Percentiles rank a stretch among this genome's conserved stretches.
phyloP scores from a whole-genome alignment of 179 eudicot genomes.

The Spinacia oleracea region DNA sequence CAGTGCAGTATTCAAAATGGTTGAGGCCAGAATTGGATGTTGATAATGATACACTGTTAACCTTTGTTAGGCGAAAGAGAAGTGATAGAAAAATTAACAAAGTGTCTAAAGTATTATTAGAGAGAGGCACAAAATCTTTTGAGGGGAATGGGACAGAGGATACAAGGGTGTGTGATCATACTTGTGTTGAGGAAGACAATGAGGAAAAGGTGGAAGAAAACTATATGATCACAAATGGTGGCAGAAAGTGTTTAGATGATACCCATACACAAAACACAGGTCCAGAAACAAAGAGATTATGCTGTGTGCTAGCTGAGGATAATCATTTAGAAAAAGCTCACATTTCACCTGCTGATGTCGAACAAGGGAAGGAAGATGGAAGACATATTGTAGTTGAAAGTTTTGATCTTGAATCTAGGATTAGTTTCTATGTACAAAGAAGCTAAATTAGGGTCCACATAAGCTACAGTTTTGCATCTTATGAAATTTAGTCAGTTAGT shows the following conservation, averaged over 20 bases:
- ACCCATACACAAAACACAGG: neutral
- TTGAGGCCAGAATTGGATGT: constrained; percentile 24
- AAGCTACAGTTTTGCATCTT: no score
- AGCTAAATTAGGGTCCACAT: neutral
- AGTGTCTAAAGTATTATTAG: neutral
- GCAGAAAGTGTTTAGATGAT: neutral
- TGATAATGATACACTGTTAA: neutral
- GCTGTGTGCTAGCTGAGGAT: neutral
- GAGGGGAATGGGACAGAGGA: neutral
- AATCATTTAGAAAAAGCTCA: neutral
- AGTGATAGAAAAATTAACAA: neutral
- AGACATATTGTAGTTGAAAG: neutral
- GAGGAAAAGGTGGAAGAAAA: neutral
- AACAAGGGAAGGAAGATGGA: neutral
- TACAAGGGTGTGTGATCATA: neutral
- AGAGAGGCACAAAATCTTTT: neutral
- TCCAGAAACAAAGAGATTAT: neutral
- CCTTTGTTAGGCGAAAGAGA: constrained; percentile 9
- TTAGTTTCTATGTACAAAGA: constrained; percentile 1
- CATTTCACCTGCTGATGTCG: neutral
- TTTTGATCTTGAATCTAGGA: constrained; percentile 14
- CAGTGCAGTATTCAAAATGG: constrained; percentile 36
- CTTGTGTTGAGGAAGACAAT: neutral
- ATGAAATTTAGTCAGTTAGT: no score
- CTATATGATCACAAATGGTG: neutral